Percentiles rank a stretch among this genome's conserved stretches.
phyloP scores from a whole-genome alignment of 768 basidiomycete species.

The Rhodosporidiobolus sp. region DNA sequence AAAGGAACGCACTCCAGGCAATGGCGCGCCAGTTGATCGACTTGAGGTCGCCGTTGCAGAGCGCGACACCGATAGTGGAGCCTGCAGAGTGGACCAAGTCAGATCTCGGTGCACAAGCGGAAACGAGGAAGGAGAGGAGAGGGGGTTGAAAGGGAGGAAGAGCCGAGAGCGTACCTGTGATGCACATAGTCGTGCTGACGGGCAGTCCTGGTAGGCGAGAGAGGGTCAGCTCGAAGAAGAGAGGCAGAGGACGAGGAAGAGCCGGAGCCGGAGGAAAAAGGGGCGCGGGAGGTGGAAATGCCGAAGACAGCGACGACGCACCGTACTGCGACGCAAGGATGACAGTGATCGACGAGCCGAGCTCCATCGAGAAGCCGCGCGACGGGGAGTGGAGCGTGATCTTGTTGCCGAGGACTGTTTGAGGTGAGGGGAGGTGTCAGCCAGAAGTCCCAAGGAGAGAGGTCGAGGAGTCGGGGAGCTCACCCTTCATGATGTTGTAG shows the following conservation, averaged over 20 bases:
- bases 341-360: constrained; percentile 51
- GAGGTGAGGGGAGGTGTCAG: no score
- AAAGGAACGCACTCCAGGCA: constrained; percentile 45
- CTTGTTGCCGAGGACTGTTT: constrained; percentile 46
- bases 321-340: constrained; percentile 51
- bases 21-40: constrained; percentile 48
- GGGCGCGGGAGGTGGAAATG: no score
- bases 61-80: constrained; percentile 49
- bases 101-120: neutral
- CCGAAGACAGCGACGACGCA: no score
- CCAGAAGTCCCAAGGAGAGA: no score
- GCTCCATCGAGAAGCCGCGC: constrained; percentile 54
- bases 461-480: no score
- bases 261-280: no score
- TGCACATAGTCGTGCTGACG: constrained; percentile 51
- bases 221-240: no score
- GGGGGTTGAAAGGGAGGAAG: no score
- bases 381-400: constrained; percentile 53
- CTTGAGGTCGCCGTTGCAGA: constrained; percentile 33
- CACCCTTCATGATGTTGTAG: constrained; percentile 52
- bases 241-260: no score
- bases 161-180: constrained; percentile 45
- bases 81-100: constrained; percentile 43
- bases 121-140: constrained; percentile 2
- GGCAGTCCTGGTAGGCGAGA: no score